Base-by-base conservation (phyloP, 164 flowering plant genomes). In the Magnolia changhungtana region DNA sequence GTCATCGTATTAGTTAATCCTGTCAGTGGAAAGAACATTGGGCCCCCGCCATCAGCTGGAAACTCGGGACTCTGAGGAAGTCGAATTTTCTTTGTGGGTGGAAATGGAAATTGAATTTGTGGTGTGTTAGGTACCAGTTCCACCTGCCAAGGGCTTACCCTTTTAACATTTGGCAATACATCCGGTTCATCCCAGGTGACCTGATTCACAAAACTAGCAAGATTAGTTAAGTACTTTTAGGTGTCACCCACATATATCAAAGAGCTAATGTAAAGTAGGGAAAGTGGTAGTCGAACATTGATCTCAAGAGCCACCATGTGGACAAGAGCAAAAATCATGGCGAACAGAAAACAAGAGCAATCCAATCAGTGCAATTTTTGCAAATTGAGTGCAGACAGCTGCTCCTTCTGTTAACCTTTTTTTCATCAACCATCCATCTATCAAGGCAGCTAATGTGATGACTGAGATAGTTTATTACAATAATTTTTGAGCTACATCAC, bases 141-240 rank as follows among this genome's bases (percentile, higher is more conserved):
- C 74, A 93, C 88, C 79, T 90, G 87, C 98, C 98, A 93, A 50
- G 98, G 98, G 80, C 84, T 90, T 76, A 91, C 92, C 67, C 85
- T 81, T 80, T 84, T 85, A 49, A 82, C 73, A 78, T 84, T 81
- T 71, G 85, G 88, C 84, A 86, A 55, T 80, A 74, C 78, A 74
- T 90, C 89, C 79, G 96, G 91, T 71, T 91, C 96, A 79, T 91
- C 92, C 98, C 98, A 93, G 1, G 78, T 81, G 64, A 81, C 77
- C 83, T 81, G 81, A 55, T 37, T 14, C 49, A 75, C 18, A 55
- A 55, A 55, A 55, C 13, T 37, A 55, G 61, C 61, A 11, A 16
- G 61, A 55, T 55, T 55, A 55, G 61, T 55, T 16, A 55, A 55
- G 18, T 16, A 55, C 2, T 9, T 16, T 55, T 55, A 16, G 61